phyloP scores from a whole-genome alignment of 768 basidiomycete genomes.

The Tulasnella sp. region DNA sequence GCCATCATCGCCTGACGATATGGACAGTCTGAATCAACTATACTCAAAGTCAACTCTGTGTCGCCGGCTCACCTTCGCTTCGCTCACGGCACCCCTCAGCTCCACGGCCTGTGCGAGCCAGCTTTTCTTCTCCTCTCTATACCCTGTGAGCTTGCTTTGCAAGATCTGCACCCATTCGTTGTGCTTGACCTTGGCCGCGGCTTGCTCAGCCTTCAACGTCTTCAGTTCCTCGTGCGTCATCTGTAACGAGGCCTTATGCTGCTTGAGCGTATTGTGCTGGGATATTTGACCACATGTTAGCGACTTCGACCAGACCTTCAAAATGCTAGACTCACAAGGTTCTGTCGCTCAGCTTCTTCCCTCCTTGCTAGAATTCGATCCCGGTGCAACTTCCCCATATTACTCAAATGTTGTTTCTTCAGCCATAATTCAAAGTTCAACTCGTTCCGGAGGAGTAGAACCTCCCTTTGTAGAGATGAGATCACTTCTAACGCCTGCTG shows the following conservation, averaged over 20 bases:
- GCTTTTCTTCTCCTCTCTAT: slow-evolving; percentile 68
- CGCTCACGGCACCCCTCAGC: slow-evolving; percentile 60
- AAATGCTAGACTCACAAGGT: slow-evolving; percentile 44
- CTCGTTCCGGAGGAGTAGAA: slow-evolving; percentile 64
- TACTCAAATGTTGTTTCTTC: slow-evolving; percentile 67
- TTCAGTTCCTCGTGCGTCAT: slow-evolving; percentile 58
- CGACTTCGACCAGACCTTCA: background rate
- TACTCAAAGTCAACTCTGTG: too few species aligned
- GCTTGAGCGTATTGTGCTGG: slow-evolving; percentile 74
- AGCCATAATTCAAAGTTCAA: slow-evolving; percentile 81
- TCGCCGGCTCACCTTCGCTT: slow-evolving; percentile 46
- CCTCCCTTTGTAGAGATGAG: slow-evolving; percentile 61
- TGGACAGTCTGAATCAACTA: too few species aligned
- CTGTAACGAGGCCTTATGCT: slow-evolving; percentile 59
- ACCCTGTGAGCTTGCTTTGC: slow-evolving; percentile 61
- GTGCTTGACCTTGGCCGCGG: slow-evolving; percentile 64
- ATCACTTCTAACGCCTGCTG: slow-evolving; percentile 52
- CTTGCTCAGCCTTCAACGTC: slow-evolving; percentile 62
- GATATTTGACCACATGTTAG: background rate
- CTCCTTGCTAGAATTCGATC: slow-evolving; percentile 61
- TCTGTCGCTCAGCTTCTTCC: slow-evolving; percentile 74
- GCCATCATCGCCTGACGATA: slow-evolving; percentile 19
- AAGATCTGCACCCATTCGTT: slow-evolving; percentile 75
- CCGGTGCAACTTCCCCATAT: slow-evolving; percentile 70
- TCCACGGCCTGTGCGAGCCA: slow-evolving; percentile 63